Percentiles rank a stretch among this genome's conserved stretches.
Evolutionary conservation across 2,329 filamentous ascomycete genomes (phyloP).

Genomic region (Aureobasidium melanogenum): DNA sequence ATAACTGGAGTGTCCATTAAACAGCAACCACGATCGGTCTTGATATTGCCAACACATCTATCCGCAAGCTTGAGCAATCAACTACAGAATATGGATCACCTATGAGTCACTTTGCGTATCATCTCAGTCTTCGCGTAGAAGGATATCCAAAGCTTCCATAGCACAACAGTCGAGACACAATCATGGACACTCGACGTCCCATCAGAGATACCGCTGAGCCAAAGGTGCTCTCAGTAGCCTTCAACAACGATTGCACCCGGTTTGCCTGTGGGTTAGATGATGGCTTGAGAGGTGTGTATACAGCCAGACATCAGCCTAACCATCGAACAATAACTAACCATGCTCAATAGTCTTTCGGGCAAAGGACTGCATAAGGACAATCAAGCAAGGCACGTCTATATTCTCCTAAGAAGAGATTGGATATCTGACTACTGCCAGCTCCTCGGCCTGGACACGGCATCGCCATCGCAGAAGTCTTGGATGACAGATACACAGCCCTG

Average conservation of each 20-base stretch:
- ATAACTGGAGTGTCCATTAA: neutral
- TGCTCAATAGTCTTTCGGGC: slow-evolving; percentile 19
- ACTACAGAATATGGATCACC: neutral
- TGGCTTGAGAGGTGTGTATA: slow-evolving; percentile 53
- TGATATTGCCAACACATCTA: neutral
- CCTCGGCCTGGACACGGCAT: slow-evolving; percentile 18
- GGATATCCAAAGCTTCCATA: neutral
- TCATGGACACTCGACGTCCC: slow-evolving; percentile 81
- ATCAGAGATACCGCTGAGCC: slow-evolving; percentile 70
- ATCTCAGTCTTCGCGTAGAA: neutral
- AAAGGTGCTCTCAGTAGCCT: slow-evolving; percentile 70
- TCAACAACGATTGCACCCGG: slow-evolving; percentile 76
- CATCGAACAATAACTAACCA: neutral
- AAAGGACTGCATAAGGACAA: slow-evolving; percentile 28
- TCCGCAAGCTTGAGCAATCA: neutral
- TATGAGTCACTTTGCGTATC: neutral
- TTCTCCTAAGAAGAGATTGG: neutral
- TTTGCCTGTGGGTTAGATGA: slow-evolving; percentile 82
- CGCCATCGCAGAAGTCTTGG: slow-evolving; percentile 23
- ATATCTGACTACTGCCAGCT: slow-evolving; percentile 2
- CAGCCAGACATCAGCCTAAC: neutral
- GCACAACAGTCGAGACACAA: neutral
- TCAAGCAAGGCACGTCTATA: slow-evolving; percentile 16
- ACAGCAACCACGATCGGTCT: neutral
- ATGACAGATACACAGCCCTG: slow-evolving; percentile 61